Evolutionary conservation across 2,329 filamentous ascomycete species (phyloP), one percentile per base, ranked within the genome.

Genomic region (Colletotrichum sp.): DNA sequence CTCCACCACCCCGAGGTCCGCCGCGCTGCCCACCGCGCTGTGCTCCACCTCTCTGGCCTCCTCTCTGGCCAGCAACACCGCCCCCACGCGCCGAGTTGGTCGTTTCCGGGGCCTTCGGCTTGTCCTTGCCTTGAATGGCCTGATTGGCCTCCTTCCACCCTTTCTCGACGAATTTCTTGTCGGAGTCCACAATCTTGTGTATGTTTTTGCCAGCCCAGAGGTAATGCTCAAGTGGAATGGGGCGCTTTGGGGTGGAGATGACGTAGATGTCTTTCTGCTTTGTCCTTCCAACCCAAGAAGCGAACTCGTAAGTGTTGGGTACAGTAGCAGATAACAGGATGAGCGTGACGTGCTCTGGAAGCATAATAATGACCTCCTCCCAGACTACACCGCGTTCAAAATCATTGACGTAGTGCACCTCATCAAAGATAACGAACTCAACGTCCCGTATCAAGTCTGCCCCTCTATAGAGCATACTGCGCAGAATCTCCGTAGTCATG

Each of bases 361-460:
- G 90, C 97, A 99, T 99, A 81, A 99, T 99, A 82, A 99, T 99
- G 81, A 99, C 97, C 85, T 99, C 97, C 85, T 99, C 97, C 97
- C 97, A 99, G 0, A 99, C 97, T 7, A 99, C 97, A 81, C 97
- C 97, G 85, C 97, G 92, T 84, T 99, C 97, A 30, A 94, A 90
- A 83, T 99, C 97, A 82, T 99, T 99, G 79, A 99, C 96, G 83
- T 99, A 99, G 85, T 99, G 97, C 3, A 99, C 97, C 85, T 99
- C 97, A 81, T 99, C 97, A 78, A 99, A 99, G 65, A 99, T 98
- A 80, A 99, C 97, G 83, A 98, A 99, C 79, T 99, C 97, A 10
- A 99, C 97, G 82, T 99, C 97, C 80, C 97, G 92, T 79, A 99
- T 98, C 18, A 99, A 87, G 87, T 99, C 97, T 7, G 97, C 96